A percentile compares a stretch with the other conserved stretches of the same genome.
phyloP scores from a whole-genome alignment of 202 grass and related monocot species.

The Setaria italica region DNA sequence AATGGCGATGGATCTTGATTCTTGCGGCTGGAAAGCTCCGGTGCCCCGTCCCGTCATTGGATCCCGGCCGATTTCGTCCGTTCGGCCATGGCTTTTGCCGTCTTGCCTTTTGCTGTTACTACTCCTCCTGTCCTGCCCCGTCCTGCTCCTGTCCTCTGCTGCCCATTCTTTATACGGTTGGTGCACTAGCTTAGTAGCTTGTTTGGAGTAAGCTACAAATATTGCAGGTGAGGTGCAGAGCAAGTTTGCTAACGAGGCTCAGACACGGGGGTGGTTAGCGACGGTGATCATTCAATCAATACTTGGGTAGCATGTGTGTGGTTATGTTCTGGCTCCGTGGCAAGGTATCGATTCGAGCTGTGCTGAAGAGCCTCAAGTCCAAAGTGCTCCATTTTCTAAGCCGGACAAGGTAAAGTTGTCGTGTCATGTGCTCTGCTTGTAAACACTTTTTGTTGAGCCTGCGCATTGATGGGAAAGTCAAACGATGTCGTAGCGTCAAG shows the following conservation, averaged over 20 bases:
- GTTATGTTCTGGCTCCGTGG: not conserved
- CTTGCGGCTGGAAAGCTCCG: not conserved
- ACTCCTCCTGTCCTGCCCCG: not conserved
- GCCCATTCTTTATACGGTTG: slow-evolving; percentile 9
- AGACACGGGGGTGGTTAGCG: not conserved
- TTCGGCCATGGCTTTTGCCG: slow-evolving; percentile 26
- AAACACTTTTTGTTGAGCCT: not conserved
- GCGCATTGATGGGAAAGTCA: slow-evolving; percentile 12
- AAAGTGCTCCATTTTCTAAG: no score
- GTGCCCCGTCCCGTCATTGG: not conserved
- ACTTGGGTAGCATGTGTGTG: not conserved
- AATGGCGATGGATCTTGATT: slow-evolving; percentile 8
- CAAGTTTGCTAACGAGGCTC: not conserved
- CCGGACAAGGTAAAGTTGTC: no score
- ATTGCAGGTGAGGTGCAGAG: not conserved
- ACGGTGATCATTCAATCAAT: not conserved
- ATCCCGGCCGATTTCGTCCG: not conserved
- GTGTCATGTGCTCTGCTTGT: not conserved
- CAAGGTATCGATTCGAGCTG: slow-evolving; percentile 6
- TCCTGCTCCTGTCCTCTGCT: not conserved
- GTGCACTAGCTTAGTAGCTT: not conserved
- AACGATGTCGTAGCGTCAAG: not conserved
- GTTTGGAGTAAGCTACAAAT: slow-evolving; percentile 32
- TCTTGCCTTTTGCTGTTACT: not conserved
- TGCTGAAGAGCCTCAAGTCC: not conserved